Base-by-base conservation (phyloP, 2,329 filamentous ascomycete species). In the Fusarium luffae region DNA sequence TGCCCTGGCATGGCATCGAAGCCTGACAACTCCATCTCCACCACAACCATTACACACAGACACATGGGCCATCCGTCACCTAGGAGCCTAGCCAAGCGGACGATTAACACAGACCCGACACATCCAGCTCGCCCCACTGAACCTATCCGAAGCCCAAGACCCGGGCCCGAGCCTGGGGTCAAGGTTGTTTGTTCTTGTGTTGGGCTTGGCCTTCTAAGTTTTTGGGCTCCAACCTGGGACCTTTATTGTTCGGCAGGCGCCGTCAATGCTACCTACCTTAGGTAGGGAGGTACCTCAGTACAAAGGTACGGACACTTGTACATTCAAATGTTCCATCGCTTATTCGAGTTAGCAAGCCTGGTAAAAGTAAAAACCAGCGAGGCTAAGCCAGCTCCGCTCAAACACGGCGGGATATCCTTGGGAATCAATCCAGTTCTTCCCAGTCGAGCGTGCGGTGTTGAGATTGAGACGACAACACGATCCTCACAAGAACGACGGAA, bases 161-260 rank as follows among this genome's bases (percentile, higher is more conserved):
- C 52, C 43, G 43, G 56, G 32, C 47, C 47, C 43, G 30, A 66
- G 37, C 41, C 52, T 57, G 58, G 58, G 64, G 42, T 61, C 58
- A 58, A 52, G 68, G 62, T 49, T 46, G 54, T 61, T 60, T 46
- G 54, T 61, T 60, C 21, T 49, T 43, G 25, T 16, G 34, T 66
- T 59, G 21, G 60, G 61, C 40, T 70, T 68, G 70, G 63, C 54
- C 54, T 63, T 69, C 65, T 59, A 54, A 50, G 50, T 63, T 69
- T 72, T 66, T 46, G 62, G 62, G 58, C 66, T 61, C 55, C 44
- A 63, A 28, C 28, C 28, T 28, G 28, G 28, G 11, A 43, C 55
- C 54, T 37, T 37, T 40, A 59, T 59, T 43, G 44, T 54, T 69
- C 59, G 55, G 64, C 37, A 51, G 59, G 49, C 68, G 55, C 68